Conservation (phyloP, 345 rosid genomes). For the Turritis glabra region DNA sequence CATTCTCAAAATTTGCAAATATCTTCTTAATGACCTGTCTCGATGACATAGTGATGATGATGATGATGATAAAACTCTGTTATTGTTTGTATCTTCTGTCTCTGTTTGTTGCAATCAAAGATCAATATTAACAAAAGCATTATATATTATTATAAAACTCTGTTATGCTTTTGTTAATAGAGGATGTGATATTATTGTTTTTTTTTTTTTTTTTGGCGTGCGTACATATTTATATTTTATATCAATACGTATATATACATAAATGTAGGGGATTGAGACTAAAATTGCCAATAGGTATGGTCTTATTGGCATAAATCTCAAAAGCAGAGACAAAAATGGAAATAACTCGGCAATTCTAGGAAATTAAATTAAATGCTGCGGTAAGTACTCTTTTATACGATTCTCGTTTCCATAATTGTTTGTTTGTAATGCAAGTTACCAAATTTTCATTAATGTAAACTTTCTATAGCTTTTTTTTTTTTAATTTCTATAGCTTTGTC, state of each 20-base stretch:
- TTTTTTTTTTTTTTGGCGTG: neutral
- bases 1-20: slow-evolving; percentile 58
- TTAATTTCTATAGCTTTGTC: too few relatives aligned
- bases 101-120: neutral
- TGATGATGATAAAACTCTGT: neutral
- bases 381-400: neutral
- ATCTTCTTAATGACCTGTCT: slow-evolving; percentile 67
- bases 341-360: neutral
- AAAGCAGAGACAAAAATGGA: neutral
- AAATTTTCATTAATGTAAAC: neutral
- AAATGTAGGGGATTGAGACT: neutral
- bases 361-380: neutral
- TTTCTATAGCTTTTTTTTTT: neutral
- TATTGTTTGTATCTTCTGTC: neutral
- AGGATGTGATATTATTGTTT: neutral
- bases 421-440: neutral
- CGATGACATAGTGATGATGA: slow-evolving; percentile 33
- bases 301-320: neutral
- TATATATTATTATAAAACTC: too few relatives aligned
- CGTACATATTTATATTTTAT: neutral
- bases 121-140: neutral
- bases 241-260: neutral
- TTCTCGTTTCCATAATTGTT: neutral
- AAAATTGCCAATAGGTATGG: neutral
- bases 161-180: neutral